Conservation (phyloP, 1,284 basidiomycete species). For the Xerocomus tenax region DNA sequence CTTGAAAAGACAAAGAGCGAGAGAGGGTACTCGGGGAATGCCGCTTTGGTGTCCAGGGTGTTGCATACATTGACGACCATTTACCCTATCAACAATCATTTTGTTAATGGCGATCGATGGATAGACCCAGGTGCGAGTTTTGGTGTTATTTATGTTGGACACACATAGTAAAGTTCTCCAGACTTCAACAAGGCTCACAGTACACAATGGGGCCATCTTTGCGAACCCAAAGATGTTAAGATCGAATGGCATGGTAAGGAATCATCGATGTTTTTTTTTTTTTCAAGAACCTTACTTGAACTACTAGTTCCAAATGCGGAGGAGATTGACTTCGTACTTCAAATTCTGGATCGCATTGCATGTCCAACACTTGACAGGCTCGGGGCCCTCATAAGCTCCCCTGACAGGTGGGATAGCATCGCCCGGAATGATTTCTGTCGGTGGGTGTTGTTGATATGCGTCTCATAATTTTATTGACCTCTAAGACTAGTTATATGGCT, state of each 20-base stretch:
- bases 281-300: constrained; percentile 1
- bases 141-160: not conserved
- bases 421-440: constrained; percentile 93
- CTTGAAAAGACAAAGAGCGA: constrained; percentile 81
- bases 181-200: constrained; percentile 71
- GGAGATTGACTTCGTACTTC: constrained; percentile 75
- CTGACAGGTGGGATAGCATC: constrained; percentile 57
- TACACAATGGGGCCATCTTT: constrained; percentile 77
- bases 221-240: constrained; percentile 71
- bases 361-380: constrained; percentile 62
- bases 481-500: constrained; percentile 47
- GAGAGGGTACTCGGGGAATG: constrained; percentile 79
- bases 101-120: constrained; percentile 83
- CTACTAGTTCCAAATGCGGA: constrained; percentile 55
- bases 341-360: constrained; percentile 49
- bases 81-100: constrained; percentile 77
- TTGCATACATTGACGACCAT: constrained; percentile 70
- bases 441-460: constrained; percentile 32
- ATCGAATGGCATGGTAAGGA: constrained; percentile 81
- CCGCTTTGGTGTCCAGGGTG: constrained; percentile 71
- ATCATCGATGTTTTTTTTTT: not conserved
- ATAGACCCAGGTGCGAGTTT: constrained; percentile 52
- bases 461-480: constrained; percentile 3
- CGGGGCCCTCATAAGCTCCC: constrained; percentile 52
- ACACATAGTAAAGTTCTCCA: constrained; percentile 21